A percentile compares a stretch with the other conserved stretches of the same genome.
These are phyloP conservation scores for Cryptococcus sp. DNA, from an alignment of 1,284 basidiomycete genomes.

Conservation along the genomic window DNA sequence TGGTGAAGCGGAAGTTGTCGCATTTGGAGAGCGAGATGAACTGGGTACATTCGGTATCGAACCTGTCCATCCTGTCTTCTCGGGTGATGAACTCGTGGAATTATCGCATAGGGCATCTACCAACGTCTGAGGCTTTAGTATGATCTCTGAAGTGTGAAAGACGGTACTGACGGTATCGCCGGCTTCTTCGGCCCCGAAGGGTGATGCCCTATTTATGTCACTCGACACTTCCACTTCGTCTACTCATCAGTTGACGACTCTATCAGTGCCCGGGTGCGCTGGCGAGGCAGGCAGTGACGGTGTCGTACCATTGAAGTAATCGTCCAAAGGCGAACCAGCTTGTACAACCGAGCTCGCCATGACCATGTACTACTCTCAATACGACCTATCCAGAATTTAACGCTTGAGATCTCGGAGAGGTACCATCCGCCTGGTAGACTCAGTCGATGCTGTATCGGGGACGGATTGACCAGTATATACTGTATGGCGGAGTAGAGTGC, in stretches of 20 bases:
- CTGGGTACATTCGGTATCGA: conserved; percentile 6
- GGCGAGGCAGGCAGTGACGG: background rate
- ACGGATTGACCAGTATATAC: too few relatives aligned
- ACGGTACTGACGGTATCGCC: too few relatives aligned
- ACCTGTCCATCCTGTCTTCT: conserved; percentile 10
- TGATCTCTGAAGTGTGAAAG: too few relatives aligned
- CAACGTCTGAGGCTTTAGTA: too few relatives aligned
- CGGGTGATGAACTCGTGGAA: too few relatives aligned
- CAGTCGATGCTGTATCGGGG: background rate
- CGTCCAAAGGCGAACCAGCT: conserved; percentile 16
- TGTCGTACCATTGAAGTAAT: conserved; percentile 20
- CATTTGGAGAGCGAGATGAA: background rate
- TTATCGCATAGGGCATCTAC: too few relatives aligned
- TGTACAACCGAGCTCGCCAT: conserved; percentile 16
- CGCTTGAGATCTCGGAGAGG: background rate
- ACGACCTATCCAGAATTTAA: background rate
- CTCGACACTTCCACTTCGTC: too few relatives aligned
- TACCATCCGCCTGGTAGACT: background rate
- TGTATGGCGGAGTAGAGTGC: too few relatives aligned
- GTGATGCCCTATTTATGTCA: too few relatives aligned
- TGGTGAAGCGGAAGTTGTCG: background rate
- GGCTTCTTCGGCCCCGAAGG: too few relatives aligned
- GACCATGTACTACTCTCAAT: background rate
- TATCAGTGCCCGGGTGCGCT: too few relatives aligned
- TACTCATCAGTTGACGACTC: too few relatives aligned